These are phyloP conservation scores for Afroboletus lepidellus DNA, from an alignment of 1,284 basidiomycete genomes.

Conservation along the genomic window DNA sequence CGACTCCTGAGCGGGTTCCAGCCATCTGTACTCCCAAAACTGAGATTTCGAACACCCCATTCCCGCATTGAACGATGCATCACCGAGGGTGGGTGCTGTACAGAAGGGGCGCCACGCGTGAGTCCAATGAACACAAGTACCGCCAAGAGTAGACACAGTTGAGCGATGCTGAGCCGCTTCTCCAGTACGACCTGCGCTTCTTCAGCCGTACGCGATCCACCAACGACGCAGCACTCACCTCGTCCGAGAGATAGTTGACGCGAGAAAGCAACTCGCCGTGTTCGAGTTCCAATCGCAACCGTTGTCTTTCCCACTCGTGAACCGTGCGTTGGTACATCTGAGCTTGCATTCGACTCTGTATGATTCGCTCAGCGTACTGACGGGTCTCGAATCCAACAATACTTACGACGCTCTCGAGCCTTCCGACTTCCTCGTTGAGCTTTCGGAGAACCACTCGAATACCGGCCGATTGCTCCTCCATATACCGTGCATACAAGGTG, in stretches of 20 bases:
- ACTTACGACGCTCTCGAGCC: constrained; percentile 74
- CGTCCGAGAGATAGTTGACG: constrained; percentile 71
- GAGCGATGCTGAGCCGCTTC: constrained; percentile 80
- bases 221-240: constrained; percentile 45
- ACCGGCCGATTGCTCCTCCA: constrained; percentile 85
- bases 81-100: constrained; percentile 11
- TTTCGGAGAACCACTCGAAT: constrained; percentile 75
- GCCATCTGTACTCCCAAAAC: constrained; percentile 43
- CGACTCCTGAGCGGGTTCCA: constrained; percentile 35
- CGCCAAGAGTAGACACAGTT: constrained; percentile 74
- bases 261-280: constrained; percentile 62
- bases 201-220: constrained; percentile 1
- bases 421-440: constrained; percentile 81
- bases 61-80: constrained; percentile 41
- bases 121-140: constrained; percentile 82
- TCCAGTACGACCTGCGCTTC: constrained; percentile 68
- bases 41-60: constrained; percentile 56
- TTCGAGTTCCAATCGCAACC: constrained; percentile 66
- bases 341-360: constrained; percentile 64
- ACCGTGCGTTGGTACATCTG: constrained; percentile 64
- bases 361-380: neutral
- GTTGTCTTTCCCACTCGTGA: constrained; percentile 70
- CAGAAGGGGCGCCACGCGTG: constrained; percentile 58
- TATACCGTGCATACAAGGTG: constrained; percentile 83
- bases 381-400: neutral